A percentile compares a stretch with the other conserved stretches of the same genome.
Conservation (phyloP, 768 basidiomycete species). For the Floccularia luteovirens region DNA sequence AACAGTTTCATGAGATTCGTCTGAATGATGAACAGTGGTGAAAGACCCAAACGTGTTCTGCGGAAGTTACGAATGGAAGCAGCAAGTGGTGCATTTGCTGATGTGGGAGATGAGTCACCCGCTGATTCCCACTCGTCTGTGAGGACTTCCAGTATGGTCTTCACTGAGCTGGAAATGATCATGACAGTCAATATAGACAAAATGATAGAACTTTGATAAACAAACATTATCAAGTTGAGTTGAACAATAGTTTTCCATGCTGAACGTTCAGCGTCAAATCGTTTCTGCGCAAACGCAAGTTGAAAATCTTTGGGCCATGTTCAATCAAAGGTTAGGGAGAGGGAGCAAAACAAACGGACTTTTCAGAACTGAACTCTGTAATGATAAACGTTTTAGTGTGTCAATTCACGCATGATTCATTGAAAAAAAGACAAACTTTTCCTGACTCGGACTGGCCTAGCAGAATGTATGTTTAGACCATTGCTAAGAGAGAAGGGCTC, state of each 20-base stretch:
- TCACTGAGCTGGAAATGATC: conserved; percentile 37
- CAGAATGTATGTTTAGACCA: neutral
- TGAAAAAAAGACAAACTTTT: conserved; percentile 23
- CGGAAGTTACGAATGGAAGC: conserved; percentile 18
- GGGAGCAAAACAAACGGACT: conserved; percentile 20
- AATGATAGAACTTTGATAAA: neutral
- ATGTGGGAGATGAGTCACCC: conserved; percentile 9
- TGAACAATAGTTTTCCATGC: conserved; percentile 63
- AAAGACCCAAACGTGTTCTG: conserved; percentile 26
- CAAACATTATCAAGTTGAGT: conserved; percentile 59
- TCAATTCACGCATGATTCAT: neutral
- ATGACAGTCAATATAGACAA: neutral
- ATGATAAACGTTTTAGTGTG: neutral
- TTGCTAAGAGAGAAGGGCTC: neutral
- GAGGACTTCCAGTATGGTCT: conserved; percentile 46
- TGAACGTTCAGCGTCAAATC: conserved; percentile 48
- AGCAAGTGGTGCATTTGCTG: conserved; percentile 8
- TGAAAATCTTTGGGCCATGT: conserved; percentile 47
- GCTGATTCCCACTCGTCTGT: conserved; percentile 33
- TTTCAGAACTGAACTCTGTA: conserved; percentile 41
- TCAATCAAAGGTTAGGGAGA: conserved; percentile 1
- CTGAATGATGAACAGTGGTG: conserved; percentile 50
- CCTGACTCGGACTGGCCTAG: conserved; percentile 59
- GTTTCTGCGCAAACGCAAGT: conserved; percentile 52
- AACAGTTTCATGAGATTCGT: conserved; percentile 42